Conservation (phyloP, 345 rosid species). For the Arabis alpina region DNA sequence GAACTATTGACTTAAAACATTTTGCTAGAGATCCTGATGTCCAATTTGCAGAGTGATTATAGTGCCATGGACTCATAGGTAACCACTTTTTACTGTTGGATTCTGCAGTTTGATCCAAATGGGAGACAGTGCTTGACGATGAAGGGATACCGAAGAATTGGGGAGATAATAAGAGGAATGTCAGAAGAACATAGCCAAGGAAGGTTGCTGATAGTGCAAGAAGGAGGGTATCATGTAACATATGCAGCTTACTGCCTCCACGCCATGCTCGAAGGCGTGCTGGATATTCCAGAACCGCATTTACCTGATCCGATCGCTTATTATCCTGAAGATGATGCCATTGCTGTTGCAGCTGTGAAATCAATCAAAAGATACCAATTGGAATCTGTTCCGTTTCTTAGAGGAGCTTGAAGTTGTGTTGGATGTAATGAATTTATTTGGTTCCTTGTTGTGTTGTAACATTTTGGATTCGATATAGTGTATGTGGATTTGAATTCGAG, state of each 20-base stretch:
- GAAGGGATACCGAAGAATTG: conserved; percentile 78
- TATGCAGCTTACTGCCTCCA: conserved; percentile 94
- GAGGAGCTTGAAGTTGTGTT: conserved; percentile 43
- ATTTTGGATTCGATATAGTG: too few relatives aligned
- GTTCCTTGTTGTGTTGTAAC: conserved; percentile 6
- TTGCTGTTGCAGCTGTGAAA: conserved; percentile 54
- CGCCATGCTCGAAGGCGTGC: conserved; percentile 84
- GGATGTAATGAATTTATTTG: conserved; percentile 4
- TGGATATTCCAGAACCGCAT: conserved; percentile 55
- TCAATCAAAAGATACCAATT: conserved; percentile 55
- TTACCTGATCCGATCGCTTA: conserved; percentile 66
- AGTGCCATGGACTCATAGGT: not conserved
- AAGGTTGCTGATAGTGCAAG: conserved; percentile 80
- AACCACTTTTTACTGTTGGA: not conserved
- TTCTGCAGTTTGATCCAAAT: conserved; percentile 83
- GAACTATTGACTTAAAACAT: too few relatives aligned
- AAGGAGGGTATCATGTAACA: conserved; percentile 89
- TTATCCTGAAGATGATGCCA: conserved; percentile 80
- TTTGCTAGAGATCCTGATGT: not conserved
- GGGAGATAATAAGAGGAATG: conserved; percentile 50
- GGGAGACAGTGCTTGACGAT: conserved; percentile 89
- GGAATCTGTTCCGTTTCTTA: conserved; percentile 54
- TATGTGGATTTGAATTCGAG: too few relatives aligned
- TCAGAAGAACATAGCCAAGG: conserved; percentile 63
- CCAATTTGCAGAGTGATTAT: not conserved